These are phyloP conservation scores for Colletotrichum orbiculare DNA, from an alignment of 2,329 filamentous ascomycete species.

Conservation along the genomic window DNA sequence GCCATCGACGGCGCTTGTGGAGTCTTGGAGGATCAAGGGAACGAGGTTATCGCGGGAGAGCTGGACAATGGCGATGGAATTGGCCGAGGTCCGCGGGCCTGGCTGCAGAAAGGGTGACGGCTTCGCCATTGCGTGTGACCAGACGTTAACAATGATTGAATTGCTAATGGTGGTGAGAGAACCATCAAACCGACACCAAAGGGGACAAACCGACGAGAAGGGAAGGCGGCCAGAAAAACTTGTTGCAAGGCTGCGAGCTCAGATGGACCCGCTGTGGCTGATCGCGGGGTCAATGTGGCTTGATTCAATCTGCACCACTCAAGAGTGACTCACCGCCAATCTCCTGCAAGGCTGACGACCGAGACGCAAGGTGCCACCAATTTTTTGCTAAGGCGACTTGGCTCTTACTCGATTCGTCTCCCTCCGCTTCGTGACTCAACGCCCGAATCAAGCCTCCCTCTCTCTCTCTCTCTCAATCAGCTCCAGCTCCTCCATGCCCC, in stretches of 20 bases:
- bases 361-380: constrained; percentile 15
- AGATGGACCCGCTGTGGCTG: constrained; percentile 21
- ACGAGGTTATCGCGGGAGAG: constrained; percentile 88
- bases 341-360: constrained; percentile 30
- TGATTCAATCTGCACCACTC: rapidly evolving
- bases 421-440: constrained; percentile 20
- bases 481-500: constrained; percentile 8
- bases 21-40: constrained; percentile 75
- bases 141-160: too few relatives aligned
- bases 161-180: too few relatives aligned
- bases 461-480: background rate
- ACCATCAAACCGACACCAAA: too few relatives aligned
- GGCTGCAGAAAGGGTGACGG: constrained; percentile 84
- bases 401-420: constrained; percentile 17
- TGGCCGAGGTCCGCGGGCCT: constrained; percentile 68
- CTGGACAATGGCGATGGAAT: constrained; percentile 84
- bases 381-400: constrained; percentile 24
- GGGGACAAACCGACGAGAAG: background rate
- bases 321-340: constrained; percentile 9
- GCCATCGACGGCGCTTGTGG: constrained; percentile 72
- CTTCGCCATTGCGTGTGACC: constrained; percentile 45
- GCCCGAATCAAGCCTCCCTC: background rate
- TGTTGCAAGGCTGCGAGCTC: constrained; percentile 21
- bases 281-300: constrained; percentile 32
- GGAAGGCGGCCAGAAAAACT: constrained; percentile 16